A percentile compares a stretch with the other conserved stretches of the same genome.
phyloP scores from a whole-genome alignment of 2,329 filamentous ascomycete genomes.

The Fusarium sarcochroum region DNA sequence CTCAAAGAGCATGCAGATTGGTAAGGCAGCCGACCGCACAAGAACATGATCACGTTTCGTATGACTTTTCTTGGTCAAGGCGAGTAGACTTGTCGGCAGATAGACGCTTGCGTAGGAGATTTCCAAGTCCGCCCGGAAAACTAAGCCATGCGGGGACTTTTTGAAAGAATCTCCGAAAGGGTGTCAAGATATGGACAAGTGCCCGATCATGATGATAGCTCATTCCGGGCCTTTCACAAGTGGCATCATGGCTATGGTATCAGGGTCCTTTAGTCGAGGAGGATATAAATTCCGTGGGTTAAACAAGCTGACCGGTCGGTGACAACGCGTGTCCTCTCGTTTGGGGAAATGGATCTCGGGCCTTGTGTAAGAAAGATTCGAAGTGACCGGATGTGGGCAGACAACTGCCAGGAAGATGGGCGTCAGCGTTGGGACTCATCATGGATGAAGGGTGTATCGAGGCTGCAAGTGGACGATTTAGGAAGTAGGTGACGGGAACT shows the following conservation, averaged over 20 bases:
- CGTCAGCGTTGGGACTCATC: constrained; percentile 3
- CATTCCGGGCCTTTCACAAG: constrained; percentile 3
- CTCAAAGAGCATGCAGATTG: constrained; percentile 41
- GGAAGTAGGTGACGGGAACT: constrained; percentile 40
- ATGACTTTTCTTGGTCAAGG: neutral
- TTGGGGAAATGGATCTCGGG: constrained; percentile 36
- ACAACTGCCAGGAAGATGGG: constrained; percentile 18
- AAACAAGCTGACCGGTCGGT: constrained; percentile 22
- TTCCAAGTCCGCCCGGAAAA: neutral
- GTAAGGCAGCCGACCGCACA: constrained; percentile 23
- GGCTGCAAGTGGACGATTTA: constrained; percentile 46
- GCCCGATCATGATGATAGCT: neutral
- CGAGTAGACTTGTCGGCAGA: neutral
- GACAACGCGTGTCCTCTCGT: constrained; percentile 8
- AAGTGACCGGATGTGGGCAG: constrained; percentile 37
- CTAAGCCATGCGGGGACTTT: neutral
- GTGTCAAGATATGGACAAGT: constrained; percentile 22
- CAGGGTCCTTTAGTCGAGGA: constrained; percentile 11
- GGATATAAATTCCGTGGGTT: constrained; percentile 11
- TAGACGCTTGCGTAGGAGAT: constrained; percentile 1
- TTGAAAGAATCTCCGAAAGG: constrained; percentile 15
- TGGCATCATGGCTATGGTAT: constrained; percentile 26
- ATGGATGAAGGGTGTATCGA: constrained; percentile 42
- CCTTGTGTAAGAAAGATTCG: constrained; percentile 24
- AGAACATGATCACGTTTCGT: constrained; percentile 34